These are phyloP conservation scores for Psilocybe sp. DNA, from an alignment of 768 basidiomycete genomes.

Conservation along the genomic window DNA sequence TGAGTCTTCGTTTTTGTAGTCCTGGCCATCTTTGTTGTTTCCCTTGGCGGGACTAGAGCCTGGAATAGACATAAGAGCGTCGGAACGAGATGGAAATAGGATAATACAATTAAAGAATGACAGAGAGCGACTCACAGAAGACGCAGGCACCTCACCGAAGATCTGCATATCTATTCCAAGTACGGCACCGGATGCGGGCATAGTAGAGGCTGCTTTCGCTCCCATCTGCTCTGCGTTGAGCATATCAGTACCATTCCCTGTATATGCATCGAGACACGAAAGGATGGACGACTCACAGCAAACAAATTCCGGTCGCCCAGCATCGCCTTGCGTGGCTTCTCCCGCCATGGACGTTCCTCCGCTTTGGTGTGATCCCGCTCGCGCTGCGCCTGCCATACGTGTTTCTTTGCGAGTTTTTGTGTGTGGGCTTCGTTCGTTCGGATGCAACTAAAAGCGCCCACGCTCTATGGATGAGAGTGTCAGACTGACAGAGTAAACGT, in stretches of 20 bases:
- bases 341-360: conserved; percentile 19
- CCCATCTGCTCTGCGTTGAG: conserved; percentile 15
- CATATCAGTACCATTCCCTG: neutral
- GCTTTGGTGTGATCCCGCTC: conserved; percentile 35
- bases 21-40: neutral
- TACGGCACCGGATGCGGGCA: conserved; percentile 32
- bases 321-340: conserved; percentile 11
- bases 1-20: too few relatives aligned
- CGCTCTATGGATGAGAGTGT: too few relatives aligned
- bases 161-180: conserved; percentile 57
- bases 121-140: neutral
- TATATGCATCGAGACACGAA: conserved; percentile 4
- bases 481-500: too few relatives aligned
- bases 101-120: too few relatives aligned
- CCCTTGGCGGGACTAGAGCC: too few relatives aligned
- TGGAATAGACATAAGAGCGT: too few relatives aligned
- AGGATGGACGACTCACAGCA: too few relatives aligned
- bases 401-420: conserved; percentile 61
- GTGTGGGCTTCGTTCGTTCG: conserved; percentile 75
- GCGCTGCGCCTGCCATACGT: conserved; percentile 35
- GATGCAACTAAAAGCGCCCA: too few relatives aligned
- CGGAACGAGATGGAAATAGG: too few relatives aligned
- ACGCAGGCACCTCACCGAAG: conserved; percentile 45
- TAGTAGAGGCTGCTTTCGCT: conserved; percentile 6
- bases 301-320: conserved; percentile 18